Evolutionary conservation across 257 asterid species (phyloP), one percentile per base, ranked within the genome.

Genomic region (Sherardia arvensis): DNA sequence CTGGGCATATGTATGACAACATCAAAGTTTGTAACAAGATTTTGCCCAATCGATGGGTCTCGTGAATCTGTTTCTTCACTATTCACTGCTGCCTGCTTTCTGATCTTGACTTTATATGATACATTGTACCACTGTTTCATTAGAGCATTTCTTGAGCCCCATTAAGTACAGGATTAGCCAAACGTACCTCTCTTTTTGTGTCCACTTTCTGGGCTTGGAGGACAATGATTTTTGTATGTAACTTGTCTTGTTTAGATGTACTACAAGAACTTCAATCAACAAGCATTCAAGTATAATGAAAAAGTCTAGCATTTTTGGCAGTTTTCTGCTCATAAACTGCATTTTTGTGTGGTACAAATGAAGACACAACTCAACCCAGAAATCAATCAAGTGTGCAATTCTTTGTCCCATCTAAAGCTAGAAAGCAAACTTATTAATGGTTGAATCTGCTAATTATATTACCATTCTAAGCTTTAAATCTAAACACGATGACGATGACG

Each of bases 1-100:
- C 74, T 75, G 69, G 59, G 74, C 77, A 77, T 21, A 30, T 43
- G 3, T 73, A 74, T 61, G 84, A 77, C 85, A 81, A 71, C 88
- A 79, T 86, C 70, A 86, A 82, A 88, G 92, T 88, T 82, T 84
- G 88, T 78, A 83, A 75, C 82, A 76, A 62, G 73, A 71, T 53
- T 58, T 67, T 78, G 71, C 84, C 87, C 91, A 78, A 75, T 78
- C 29, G 59, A 43, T 43, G 21, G 20, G 51, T 43, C 51, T 43
- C 51, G 51, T 43, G 51, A 43, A 43, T 43, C 51, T 43, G 21
- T 40, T 62, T 53, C 62, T 62, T 18, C 45, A 40, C 56, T 20
- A 2, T 40, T 22, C 66, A 40, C 36, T 5, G 22, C 34, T 20
- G 32, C 38, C 23, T 20, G 32, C 38, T 15, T 29, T n/a, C 14